Percentiles rank a stretch among this genome's conserved stretches.
Conservation (phyloP, 306 rosid species). For the Carpinus fangiana region DNA sequence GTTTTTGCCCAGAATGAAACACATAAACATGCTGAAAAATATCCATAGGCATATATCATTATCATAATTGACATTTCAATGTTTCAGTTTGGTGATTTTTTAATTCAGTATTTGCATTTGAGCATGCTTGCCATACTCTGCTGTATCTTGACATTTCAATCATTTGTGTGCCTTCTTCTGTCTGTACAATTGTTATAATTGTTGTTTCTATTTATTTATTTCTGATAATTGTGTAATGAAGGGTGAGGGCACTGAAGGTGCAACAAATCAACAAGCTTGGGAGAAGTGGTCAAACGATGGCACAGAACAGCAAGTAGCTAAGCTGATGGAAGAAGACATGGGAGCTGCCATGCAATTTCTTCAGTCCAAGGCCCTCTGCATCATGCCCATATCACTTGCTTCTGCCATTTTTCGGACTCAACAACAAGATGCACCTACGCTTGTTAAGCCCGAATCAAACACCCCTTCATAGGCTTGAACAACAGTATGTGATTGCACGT, state of each 20-base stretch:
- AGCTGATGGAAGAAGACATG: conserved; percentile 95
- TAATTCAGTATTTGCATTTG: not conserved
- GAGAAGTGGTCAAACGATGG: conserved; percentile 96
- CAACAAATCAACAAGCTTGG: conserved; percentile 69
- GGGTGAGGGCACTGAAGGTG: conserved; percentile 72
- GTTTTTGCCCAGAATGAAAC: not conserved
- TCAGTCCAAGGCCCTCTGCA: conserved; percentile 95
- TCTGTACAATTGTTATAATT: not conserved
- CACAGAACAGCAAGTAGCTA: conserved; percentile 91
- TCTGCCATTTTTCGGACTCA: conserved; percentile 81
- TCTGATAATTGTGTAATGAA: conserved; percentile 20
- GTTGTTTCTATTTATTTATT: conserved; percentile 2
- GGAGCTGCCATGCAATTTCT: conserved; percentile 99
- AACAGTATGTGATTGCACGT: conserved; percentile 10
- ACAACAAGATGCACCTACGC: conserved; percentile 53
- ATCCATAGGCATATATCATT: not conserved
- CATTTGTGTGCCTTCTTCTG: not conserved
- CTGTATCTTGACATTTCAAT: not conserved
- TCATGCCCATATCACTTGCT: conserved; percentile 97
- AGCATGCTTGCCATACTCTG: not conserved
- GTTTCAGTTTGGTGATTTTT: not conserved
- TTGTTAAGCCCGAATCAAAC: conserved; percentile 79
- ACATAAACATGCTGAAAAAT: no score
- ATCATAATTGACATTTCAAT: not conserved
- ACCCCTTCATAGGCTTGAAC: conserved; percentile 49